phyloP scores from a whole-genome alignment of 495 filamentous ascomycete species.

The Penicillium macrosclerotiorum region DNA sequence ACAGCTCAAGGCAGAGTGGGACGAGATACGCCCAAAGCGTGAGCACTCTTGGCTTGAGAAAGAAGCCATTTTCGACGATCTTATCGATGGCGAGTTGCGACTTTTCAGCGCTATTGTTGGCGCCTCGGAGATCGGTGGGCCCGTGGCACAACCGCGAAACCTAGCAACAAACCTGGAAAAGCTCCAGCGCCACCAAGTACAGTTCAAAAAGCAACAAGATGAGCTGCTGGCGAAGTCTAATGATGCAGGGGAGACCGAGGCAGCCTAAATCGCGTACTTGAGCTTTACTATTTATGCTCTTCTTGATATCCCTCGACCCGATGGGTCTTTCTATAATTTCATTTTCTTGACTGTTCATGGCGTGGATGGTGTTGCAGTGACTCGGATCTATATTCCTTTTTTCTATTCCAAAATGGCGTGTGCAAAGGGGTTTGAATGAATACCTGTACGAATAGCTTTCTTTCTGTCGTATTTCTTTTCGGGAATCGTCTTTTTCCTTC shows the following conservation, averaged over 20 bases:
- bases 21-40: constrained; percentile 61
- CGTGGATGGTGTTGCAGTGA: constrained; percentile 10
- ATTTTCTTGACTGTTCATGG: background rate
- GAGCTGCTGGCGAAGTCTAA: constrained; percentile 17
- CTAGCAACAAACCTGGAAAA: constrained; percentile 25
- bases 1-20: constrained; percentile 60
- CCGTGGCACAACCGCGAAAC: constrained; percentile 20
- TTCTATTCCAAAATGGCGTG: constrained; percentile 4
- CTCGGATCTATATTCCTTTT: background rate
- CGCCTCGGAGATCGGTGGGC: constrained; percentile 9
- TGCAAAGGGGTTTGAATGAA: constrained; percentile 4
- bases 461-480: no score
- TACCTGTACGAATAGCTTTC: constrained; percentile 25
- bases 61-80: constrained; percentile 62
- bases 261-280: no score
- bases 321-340: background rate
- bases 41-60: constrained; percentile 83
- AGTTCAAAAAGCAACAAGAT: constrained; percentile 24
- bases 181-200: constrained; percentile 25
- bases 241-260: constrained; percentile 11
- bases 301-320: background rate
- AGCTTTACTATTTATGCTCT: constrained; percentile 11
- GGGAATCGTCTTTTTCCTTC: background rate
- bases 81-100: constrained; percentile 56
- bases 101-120: constrained; percentile 39